phyloP scores from a whole-genome alignment of 192 early-diverging fungal species.

The Coemansia sp. region DNA sequence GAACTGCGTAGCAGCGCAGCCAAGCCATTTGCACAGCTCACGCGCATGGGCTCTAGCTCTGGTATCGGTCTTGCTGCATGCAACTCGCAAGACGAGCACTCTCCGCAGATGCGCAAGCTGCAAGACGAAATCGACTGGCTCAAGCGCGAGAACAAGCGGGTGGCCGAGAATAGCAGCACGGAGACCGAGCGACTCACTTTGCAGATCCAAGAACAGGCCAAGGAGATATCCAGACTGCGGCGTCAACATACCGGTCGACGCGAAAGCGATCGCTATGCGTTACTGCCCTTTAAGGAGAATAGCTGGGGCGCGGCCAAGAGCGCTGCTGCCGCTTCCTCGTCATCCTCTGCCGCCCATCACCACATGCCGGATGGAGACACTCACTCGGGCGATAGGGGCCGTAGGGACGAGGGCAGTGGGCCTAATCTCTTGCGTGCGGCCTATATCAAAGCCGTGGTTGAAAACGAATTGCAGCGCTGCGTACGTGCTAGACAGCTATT shows the following conservation, averaged over 20 bases:
- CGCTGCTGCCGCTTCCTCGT: neutral
- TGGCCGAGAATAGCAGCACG: constrained; percentile 10
- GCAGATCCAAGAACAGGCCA: constrained; percentile 49
- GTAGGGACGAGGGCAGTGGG: neutral
- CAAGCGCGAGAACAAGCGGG: constrained; percentile 15
- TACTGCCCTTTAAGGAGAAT: constrained; percentile 37
- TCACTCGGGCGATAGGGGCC: neutral
- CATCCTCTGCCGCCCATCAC: neutral
- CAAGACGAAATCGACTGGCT: constrained; percentile 33
- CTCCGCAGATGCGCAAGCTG: constrained; percentile 6
- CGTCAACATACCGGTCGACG: constrained; percentile 34
- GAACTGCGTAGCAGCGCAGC: constrained; percentile 7
- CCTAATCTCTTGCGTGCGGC: constrained; percentile 45
- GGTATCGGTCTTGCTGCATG: neutral
- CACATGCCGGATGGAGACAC: neutral
- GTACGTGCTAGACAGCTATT: constrained; percentile 44
- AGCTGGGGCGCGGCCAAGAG: constrained; percentile 33
- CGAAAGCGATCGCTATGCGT: constrained; percentile 37
- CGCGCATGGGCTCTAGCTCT: constrained; percentile 4
- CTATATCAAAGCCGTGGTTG: constrained; percentile 42
- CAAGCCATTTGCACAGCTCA: neutral
- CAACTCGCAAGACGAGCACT: neutral
- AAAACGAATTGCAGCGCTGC: constrained; percentile 47
- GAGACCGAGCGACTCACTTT: constrained; percentile 33
- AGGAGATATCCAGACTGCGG: constrained; percentile 43